phyloP scores from a whole-genome alignment of 2,329 filamentous ascomycete species.

The Emmonsiellopsis sp. region DNA sequence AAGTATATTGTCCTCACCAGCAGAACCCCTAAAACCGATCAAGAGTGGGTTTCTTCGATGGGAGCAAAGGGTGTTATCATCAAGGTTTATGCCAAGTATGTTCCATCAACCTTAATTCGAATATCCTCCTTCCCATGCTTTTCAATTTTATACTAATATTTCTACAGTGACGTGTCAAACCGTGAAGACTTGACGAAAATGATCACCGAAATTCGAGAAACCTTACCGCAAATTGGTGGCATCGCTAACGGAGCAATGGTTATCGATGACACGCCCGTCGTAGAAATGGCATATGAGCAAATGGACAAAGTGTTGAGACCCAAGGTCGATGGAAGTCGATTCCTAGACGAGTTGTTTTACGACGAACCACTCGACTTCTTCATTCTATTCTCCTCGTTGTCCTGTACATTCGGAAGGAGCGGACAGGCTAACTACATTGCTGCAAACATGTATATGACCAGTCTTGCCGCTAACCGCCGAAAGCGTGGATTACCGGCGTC shows the following conservation, averaged over 20 bases:
- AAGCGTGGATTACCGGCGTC: conserved; percentile 10
- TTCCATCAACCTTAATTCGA: not conserved
- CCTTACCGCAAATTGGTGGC: conserved; percentile 16
- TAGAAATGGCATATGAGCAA: conserved; percentile 9
- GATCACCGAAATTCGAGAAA: conserved; percentile 8
- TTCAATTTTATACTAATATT: not conserved
- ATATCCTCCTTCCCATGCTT: not conserved
- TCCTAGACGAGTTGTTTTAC: conserved; percentile 9
- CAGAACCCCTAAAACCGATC: conserved; percentile 9
- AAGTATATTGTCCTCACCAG: conserved; percentile 9
- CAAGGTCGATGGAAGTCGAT: conserved; percentile 15
- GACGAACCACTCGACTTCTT: conserved; percentile 14
- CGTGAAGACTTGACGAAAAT: conserved; percentile 2
- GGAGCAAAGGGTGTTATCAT: not conserved
- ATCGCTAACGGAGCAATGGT: conserved; percentile 20
- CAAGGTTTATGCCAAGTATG: not conserved
- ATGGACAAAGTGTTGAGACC: conserved; percentile 6
- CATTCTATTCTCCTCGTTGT: conserved; percentile 17
- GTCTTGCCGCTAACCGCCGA: conserved; percentile 12
- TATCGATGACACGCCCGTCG: conserved; percentile 12
- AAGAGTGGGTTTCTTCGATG: conserved; percentile 6
- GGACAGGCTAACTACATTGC: conserved; percentile 19
- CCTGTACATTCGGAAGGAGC: conserved; percentile 14
- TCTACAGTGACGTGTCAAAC: conserved; percentile 13
- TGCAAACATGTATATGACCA: conserved; percentile 18